Evolutionary conservation across 495 filamentous ascomycete genomes (phyloP), one percentile per base, ranked within the genome.

Genomic region (Bacidia rubella): DNA sequence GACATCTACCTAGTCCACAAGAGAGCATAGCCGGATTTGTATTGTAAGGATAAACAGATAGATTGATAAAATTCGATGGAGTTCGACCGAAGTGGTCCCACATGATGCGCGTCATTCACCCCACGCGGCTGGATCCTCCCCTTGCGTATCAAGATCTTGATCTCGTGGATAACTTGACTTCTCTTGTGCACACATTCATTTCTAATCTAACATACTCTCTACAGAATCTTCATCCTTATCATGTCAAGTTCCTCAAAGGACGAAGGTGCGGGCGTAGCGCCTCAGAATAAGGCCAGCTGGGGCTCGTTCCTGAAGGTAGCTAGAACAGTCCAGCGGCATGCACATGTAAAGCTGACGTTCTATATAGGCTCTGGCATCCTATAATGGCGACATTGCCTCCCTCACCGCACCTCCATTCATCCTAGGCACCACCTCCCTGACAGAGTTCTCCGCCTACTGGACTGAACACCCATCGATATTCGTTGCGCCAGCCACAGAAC

Each of bases 401-500:
- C 72, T 97, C 67, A 96, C 92, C 27, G 90, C 92, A 20, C 92
- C 92, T 35, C 87, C 92, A 11, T 98, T 96, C 66, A 96, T 98
- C 66, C 82, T 96, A 38, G 90, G 87, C 47, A 80, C 84, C 23
- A 95, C 86, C 52, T 94, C 87, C 59, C 76, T 98, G 48, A 85
- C 84, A 57, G 92, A 98, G 66, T 98, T 90, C 73, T 90, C 85
- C 53, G 86, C 88, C 45, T 97, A 96, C 74, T 98, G 92, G 93
- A 82, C 83, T 39, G 90, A 97, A 68, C 90, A 96, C 62, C 92
- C 92, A 1, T 73, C 77, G 54, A 68, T 93, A 51, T 92, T 98
- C 62, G 80, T 87, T 27, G 90, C 92, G 4, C 87, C 90, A 1
- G 84, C 87, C 20, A 74, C 75, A 45, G 92, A 96, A 66, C 50